Evolutionary conservation across 2,329 filamentous ascomycete species (phyloP).

Genomic region (Trichophyton mentagrophytes): DNA sequence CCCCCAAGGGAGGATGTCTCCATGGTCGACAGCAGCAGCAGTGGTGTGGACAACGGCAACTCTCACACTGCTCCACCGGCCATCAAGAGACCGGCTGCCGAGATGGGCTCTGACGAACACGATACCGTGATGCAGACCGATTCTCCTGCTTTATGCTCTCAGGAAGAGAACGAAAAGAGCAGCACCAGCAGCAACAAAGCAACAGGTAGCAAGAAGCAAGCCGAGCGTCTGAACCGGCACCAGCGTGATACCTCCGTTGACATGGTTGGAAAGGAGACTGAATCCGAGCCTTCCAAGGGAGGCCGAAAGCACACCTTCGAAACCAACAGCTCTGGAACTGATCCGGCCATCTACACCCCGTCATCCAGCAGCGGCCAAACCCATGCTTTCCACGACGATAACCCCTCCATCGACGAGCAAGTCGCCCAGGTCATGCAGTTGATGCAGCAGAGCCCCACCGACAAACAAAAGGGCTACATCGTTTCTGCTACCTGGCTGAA

Average conservation of each 20-base stretch:
- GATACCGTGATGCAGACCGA: conserved; percentile 18
- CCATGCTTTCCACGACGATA: conserved; percentile 9
- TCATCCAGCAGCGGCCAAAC: conserved; percentile 20
- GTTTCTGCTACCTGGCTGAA: conserved; percentile 70
- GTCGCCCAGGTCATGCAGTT: conserved; percentile 58
- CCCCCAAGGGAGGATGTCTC: conserved; percentile 18
- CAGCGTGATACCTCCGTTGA: conserved; percentile 31
- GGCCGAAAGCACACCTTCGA: conserved; percentile 16
- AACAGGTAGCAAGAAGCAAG: conserved; percentile 15
- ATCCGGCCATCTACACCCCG: conserved; percentile 26
- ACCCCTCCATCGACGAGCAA: conserved; percentile 52
- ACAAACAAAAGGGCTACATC: conserved; percentile 63
- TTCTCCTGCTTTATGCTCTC: background rate
- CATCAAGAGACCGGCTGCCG: conserved; percentile 40
- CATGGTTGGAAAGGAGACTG: conserved; percentile 27
- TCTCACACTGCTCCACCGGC: conserved; percentile 25
- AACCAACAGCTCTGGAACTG: conserved; percentile 21
- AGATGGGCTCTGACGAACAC: conserved; percentile 37
- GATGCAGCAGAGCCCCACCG: conserved; percentile 42
- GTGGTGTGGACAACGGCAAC: background rate
- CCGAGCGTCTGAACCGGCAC: conserved; percentile 13
- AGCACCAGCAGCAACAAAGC: conserved; percentile 2
- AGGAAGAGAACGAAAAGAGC: background rate
- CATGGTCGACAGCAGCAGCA: conserved; percentile 21
- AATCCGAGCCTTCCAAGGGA: conserved; percentile 3